Conservation (phyloP, 768 basidiomycete species). For the Boletus subparvulus region DNA sequence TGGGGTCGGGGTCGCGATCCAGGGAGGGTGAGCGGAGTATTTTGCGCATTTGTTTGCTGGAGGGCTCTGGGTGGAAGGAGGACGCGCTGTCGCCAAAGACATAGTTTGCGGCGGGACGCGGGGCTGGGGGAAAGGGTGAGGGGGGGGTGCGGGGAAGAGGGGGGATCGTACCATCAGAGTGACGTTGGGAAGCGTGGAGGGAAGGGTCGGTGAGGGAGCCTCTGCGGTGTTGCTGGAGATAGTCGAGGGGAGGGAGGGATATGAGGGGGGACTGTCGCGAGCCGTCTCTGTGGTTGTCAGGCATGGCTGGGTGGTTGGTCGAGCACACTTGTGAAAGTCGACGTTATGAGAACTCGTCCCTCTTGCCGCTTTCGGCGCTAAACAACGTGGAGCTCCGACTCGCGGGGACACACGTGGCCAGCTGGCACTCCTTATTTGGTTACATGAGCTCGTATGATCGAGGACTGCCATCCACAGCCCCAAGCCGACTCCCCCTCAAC, state of each 20-base stretch:
- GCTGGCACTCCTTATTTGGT: not conserved
- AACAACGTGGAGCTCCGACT: constrained; percentile 30
- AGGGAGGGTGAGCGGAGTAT: constrained; percentile 58
- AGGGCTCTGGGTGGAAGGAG: constrained; percentile 40
- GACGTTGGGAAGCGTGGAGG: constrained; percentile 51
- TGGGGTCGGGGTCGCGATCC: constrained; percentile 37
- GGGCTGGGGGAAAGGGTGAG: constrained; percentile 38
- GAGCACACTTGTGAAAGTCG: constrained; percentile 19
- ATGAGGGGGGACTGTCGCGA: constrained; percentile 52
- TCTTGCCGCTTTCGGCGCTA: constrained; percentile 5
- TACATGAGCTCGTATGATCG: constrained; percentile 14
- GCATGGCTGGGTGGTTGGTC: not conserved
- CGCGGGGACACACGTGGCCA: constrained; percentile 32
- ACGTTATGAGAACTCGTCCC: constrained; percentile 30
- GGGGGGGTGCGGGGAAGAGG: constrained; percentile 1
- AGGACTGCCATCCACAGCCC: no score
- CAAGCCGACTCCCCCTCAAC: constrained; percentile 29
- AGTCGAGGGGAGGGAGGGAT: constrained; percentile 74
- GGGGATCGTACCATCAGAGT: constrained; percentile 23
- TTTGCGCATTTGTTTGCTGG: constrained; percentile 47
- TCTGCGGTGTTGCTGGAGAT: constrained; percentile 76
- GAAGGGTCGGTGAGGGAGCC: constrained; percentile 85
- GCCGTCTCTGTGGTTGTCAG: constrained; percentile 31
- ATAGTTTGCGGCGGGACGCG: constrained; percentile 65
- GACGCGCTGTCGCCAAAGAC: constrained; percentile 58